Base-by-base conservation (phyloP, 192 early-diverging fungal genomes). In the Kickxella alabastrina region DNA sequence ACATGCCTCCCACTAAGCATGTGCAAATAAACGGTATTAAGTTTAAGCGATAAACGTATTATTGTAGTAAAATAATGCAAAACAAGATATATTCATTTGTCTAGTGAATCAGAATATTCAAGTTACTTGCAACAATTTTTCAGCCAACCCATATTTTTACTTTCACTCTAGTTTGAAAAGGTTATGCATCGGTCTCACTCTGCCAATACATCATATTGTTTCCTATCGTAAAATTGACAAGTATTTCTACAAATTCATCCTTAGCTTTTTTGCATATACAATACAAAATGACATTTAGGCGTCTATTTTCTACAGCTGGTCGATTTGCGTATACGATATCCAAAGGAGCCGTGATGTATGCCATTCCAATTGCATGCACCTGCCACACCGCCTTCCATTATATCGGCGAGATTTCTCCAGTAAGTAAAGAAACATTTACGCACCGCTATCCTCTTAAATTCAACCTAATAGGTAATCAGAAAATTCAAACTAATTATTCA, bases 371-470 rank as follows among this genome's bases (percentile, higher is more conserved):
- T 3, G 82, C 82, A 7, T 92, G 89, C 62, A 68, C 83, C 31
- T 49, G 81, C 6, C 85, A 92, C 48, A 66, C 86, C 0, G 62
- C 89, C 23, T 85, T 89, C 43, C 65, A 87, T 48, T 80, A 92
- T 62, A 76, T 87, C 10, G 85, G 75, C 25, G 90, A 92, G 52
- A 70, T 89, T 35, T 85, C 88, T 6, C 80, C 84, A 61, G 90
- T 92, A 83, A 63, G 80, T 31, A 25, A 47, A 25, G 39, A 47
- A 5, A 24, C 32, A 31, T 44, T 10, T 44, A 25, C 25, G 6
- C 31, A 8, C 31, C 12, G 6, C 31, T 32, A 8, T 32, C 31
- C 12, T 12, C 12, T 8, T 32, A 32, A 6, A 8, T 12, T 32
- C 6, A 6, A 12, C 31, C 6, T 32, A 32, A 6, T 32, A 6